Evolutionary conservation across 148 eudicot genomes (phyloP).

Genomic region (Arbutus unedo): DNA sequence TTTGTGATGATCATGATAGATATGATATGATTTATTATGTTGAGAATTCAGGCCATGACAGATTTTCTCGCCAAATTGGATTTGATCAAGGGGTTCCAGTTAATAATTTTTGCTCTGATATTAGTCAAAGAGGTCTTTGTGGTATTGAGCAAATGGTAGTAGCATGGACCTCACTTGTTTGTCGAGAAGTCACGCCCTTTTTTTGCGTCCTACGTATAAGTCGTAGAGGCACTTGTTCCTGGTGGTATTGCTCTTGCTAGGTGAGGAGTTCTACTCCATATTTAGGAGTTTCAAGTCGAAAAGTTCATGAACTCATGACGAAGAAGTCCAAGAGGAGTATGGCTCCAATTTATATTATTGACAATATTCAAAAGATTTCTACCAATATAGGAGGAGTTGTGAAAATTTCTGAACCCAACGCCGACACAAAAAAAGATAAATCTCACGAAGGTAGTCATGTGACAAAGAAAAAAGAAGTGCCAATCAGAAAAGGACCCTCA

Average conservation of each 20-base stretch:
- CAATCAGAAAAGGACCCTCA: not conserved
- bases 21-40: too few species aligned
- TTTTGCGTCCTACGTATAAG: not conserved
- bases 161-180: not conserved
- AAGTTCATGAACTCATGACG: not conserved
- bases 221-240: not conserved
- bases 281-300: not conserved
- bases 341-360: not conserved
- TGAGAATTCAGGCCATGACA: too few species aligned
- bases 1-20: too few species aligned
- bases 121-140: not conserved
- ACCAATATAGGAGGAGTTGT: not conserved
- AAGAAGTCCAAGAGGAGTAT: not conserved
- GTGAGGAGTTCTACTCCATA: not conserved
- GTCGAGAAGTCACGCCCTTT: not conserved
- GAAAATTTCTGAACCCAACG: not conserved
- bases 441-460: not conserved
- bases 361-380: not conserved
- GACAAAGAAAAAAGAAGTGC: not conserved
- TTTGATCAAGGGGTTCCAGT: not conserved
- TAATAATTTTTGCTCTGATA: not conserved
- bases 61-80: not conserved
- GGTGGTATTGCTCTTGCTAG: not conserved
- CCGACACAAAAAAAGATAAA: not conserved
- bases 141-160: not conserved